Base-by-base conservation (phyloP, 108 stramenopile genomes). In the Epipyxis sp. region DNA sequence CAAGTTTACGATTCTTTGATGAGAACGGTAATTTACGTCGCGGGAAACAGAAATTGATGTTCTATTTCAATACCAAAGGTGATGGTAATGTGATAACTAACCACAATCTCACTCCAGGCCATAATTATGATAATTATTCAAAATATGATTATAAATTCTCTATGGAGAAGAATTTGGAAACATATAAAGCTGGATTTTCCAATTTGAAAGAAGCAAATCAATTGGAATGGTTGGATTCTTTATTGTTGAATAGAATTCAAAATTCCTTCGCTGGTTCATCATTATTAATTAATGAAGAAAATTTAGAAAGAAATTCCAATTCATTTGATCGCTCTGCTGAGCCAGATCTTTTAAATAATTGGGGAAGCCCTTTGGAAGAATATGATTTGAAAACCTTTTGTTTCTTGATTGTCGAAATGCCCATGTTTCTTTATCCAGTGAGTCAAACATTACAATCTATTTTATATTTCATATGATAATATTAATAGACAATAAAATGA, bases 1-100 rank as follows among this genome's bases (percentile, higher is more conserved):
- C 76, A 40, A 39, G 35, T 25, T 0, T 50, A 16, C 25, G 42
- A n/a, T 29, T 82, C 29, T 79, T 78, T 54, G 81, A 78, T 58
- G 81, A 13, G 35, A 3, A 40, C 39, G 81, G 81, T 0, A 1
- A 32, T 20, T n/a, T 82, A 20, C 25, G 37, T 1, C n/a, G 41
- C 10, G 81, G 81, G 6, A 30, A 30, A 10, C 78, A 79, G 44
- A 79, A 79, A 68, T 37, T 79, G 25, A 29, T 79, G 40, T 0
- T 59, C 59, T 78, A 25, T 61, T 29, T 54, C 16, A 61, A 40
- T 20, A 62, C 30, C 10, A 39, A 16, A 25, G 77, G 59, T n/a
- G 41, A 76, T 30, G 13, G 16, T 13, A 32, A 76, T 44, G 57
- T 76, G 30, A 16, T 45, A 6, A 32, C 13, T 40, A 0, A 1